These are phyloP conservation scores for Arthrinium puccinioides DNA, from an alignment of 2,329 filamentous ascomycete genomes.

Conservation along the genomic window DNA sequence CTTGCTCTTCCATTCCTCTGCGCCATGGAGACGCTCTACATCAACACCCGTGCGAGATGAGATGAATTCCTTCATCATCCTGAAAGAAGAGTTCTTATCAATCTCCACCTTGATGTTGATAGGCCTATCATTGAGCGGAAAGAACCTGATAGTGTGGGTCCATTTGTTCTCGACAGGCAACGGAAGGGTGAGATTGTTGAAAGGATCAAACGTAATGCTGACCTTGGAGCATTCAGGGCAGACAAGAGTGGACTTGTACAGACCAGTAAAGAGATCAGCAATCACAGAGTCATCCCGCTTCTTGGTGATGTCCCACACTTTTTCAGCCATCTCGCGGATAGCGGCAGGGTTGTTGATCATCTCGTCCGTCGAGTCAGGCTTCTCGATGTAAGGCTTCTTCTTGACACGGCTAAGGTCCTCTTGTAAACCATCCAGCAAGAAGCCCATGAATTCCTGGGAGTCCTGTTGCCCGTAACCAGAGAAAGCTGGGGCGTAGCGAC, in stretches of 20 bases:
- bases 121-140: slow-evolving; percentile 65
- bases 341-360: slow-evolving; percentile 79
- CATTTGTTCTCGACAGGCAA: slow-evolving; percentile 82
- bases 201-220: slow-evolving; percentile 97
- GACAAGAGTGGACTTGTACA: slow-evolving; percentile 96
- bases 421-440: slow-evolving; percentile 87
- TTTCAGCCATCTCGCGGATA: slow-evolving; percentile 76
- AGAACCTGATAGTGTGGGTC: slow-evolving; percentile 67
- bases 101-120: slow-evolving; percentile 71
- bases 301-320: slow-evolving; percentile 88
- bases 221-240: slow-evolving; percentile 90
- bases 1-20: slow-evolving; percentile 74
- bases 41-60: slow-evolving; percentile 61
- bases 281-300: slow-evolving; percentile 91
- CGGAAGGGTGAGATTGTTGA: slow-evolving; percentile 88
- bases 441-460: slow-evolving; percentile 93
- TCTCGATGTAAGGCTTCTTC: slow-evolving; percentile 96
- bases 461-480: slow-evolving; percentile 95
- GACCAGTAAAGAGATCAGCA: slow-evolving; percentile 90
- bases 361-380: slow-evolving; percentile 94
- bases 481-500: slow-evolving; percentile 75
- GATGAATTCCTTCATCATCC: slow-evolving; percentile 61
- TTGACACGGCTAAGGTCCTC: slow-evolving; percentile 91
- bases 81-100: slow-evolving; percentile 66
- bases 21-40: slow-evolving; percentile 62